Evolutionary conservation across 208 protist species (phyloP), one percentile per base, ranked within the genome.

Genomic region (Acanthamoeba triangularis): DNA sequence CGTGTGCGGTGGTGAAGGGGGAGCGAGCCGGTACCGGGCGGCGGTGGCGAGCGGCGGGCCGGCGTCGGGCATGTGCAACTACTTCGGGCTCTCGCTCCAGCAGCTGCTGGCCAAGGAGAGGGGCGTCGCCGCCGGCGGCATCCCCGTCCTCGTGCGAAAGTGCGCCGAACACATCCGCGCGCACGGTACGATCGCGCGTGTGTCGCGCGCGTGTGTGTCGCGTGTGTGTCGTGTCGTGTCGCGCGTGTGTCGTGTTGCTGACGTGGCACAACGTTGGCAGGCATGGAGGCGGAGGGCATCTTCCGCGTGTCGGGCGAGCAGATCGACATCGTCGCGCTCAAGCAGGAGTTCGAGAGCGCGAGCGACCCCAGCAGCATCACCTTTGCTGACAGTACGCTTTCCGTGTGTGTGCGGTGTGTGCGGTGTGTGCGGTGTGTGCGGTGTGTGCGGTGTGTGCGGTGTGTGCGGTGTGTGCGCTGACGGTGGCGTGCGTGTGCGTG

Each of bases 271-370:
- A 28, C 1, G 4, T 1, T 11, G 7, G 1, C 49, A 54, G 49
- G 49, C 13, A 88, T 61, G 80, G 80, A 88, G 41, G 80, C 52
- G 13, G 80, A 88, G 47, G 80, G 80, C 41, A 59, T 88, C 5
- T 88, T 88, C 80, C 80, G 80, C 20, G 80, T 88, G 33, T 88
- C 80, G 47, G 80, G 80, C 16, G 80, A 88, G 47, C 52, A 52
- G 47, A 63, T 88, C 47, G 80, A 88, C 47, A 61, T 88, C 47
- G 80, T 61, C 41, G 41, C 41, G 28, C 28, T 88, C 80, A 88
- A 88, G 52, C 47, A 88, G n/a, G 41, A 52, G 47, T 88, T 88
- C 41, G 80, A 88, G 35, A 61, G 41, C 41, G 35, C 80, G n/a
- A 41, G 13, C 80, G 44, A n/a, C 28, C n/a, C 28, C 6, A 35